Base-by-base conservation (phyloP, 2,329 filamentous ascomycete genomes). In the Aspergillus ustus region DNA sequence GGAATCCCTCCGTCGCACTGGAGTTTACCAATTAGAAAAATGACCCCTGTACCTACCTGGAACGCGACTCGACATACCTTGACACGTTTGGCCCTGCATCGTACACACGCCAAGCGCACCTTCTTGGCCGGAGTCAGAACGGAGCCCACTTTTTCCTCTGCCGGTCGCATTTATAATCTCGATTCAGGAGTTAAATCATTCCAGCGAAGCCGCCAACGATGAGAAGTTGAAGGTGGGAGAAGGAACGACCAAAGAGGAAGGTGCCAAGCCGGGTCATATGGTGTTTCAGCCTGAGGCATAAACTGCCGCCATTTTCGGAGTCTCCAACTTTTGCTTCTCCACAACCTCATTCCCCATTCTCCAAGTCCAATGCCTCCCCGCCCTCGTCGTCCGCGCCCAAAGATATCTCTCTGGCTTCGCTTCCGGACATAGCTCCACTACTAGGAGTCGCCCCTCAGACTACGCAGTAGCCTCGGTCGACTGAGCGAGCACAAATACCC, bases 1-100 rank as follows among this genome's bases (percentile, higher is more conserved):
- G 77, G 76, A 25, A 75, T 68, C 51, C 74, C 67, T 6, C 77
- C 76, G 65, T 79, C 77, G 46, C 76, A 78, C 75, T 78, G 8
- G 15, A 45, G 45, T 34, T 28, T 8, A 25, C 22, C n/a, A 20
- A 15, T 40, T 40, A 40, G n/a, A 53, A 17, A 4, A 25, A 44
- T 20, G 51, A 15, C 7, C 17, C 8, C 13, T 43, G 17, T 55
- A 48, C 37, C 25, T 19, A 22, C 4, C 29, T 43, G 22, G 19
- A 22, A 17, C 11, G 40, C 17, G 44, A 17, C 11, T 28, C 17
- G 44, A 50, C 53, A 55, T 60, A 76, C 76, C 71, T 79, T 79
- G 44, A 79, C 72, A 31, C 75, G 73, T 49, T 77, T 72, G 3
- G 66, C 63, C 37, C 77, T 71, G 63, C 77, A 79, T 53, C 77